phyloP scores from a whole-genome alignment of 2,329 filamentous ascomycete species.

The Leptographium flavum region DNA sequence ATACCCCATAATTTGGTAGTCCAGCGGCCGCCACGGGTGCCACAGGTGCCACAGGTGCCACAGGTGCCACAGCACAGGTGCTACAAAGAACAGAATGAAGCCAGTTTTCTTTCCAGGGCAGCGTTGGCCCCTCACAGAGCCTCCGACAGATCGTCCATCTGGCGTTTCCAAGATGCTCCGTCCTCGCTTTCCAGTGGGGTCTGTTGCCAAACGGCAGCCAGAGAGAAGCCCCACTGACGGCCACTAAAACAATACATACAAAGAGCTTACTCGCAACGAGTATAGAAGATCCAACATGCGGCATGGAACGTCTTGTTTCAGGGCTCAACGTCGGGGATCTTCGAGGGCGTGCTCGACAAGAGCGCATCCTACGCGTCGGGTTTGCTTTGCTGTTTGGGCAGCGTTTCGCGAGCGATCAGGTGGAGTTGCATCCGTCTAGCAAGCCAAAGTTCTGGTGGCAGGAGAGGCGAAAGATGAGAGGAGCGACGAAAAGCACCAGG shows the following conservation, averaged over 20 bases:
- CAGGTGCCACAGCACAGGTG: neutral
- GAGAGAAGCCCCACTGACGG: neutral
- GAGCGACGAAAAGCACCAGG: no score
- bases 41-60: conserved; percentile 2
- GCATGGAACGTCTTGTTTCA: neutral
- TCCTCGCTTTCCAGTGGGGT: conserved; percentile 1
- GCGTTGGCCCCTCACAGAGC: conserved; percentile 2
- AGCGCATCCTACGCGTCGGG: no score
- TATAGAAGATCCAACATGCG: no score
- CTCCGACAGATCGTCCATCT: neutral
- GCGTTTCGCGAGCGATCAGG: neutral
- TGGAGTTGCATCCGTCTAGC: neutral
- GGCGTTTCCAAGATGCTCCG: neutral
- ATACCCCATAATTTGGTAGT: no score
- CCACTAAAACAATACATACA: neutral
- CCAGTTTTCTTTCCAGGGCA: no score
- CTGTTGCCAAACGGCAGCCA: neutral
- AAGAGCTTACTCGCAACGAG: no score
- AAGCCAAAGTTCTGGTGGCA: neutral
- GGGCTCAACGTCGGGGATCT: no score
- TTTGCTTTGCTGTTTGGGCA: neutral
- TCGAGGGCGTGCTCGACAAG: no score
- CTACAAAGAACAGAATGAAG: neutral
- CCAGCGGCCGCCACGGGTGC: no score
- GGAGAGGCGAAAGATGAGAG: no score